A percentile compares a stretch with the other conserved stretches of the same genome.
phyloP scores from a whole-genome alignment of 257 asterid species.

The Nyctanthes arbortristis region DNA sequence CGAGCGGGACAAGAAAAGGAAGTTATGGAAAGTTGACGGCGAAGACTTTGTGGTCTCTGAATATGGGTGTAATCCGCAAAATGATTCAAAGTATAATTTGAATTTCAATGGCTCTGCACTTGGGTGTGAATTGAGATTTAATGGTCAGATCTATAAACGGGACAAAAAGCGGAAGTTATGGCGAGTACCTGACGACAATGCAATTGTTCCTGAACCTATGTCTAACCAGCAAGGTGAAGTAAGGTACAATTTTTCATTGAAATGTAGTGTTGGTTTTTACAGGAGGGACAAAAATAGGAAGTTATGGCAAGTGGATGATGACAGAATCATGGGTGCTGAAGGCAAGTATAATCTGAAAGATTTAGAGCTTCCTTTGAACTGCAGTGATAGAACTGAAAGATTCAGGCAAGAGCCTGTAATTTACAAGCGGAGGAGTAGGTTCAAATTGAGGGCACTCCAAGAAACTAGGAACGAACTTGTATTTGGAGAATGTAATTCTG shows the following conservation, averaged over 20 bases:
- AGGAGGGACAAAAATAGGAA: not conserved
- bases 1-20: slow-evolving; percentile 40
- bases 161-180: slow-evolving; percentile 36
- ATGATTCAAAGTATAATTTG: slow-evolving; percentile 13
- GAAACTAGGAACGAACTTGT: not conserved
- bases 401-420: not conserved
- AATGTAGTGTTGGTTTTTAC: not conserved
- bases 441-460: not conserved
- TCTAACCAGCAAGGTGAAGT: not conserved
- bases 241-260: not conserved
- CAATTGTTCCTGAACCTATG: slow-evolving; percentile 24
- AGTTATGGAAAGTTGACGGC: slow-evolving; percentile 29
- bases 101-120: slow-evolving; percentile 18
- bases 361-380: not conserved
- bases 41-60: slow-evolving; percentile 19
- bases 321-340: not conserved
- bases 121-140: slow-evolving; percentile 13
- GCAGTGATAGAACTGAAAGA: not conserved
- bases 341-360: too few species aligned
- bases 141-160: slow-evolving; percentile 27
- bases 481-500: slow-evolving; percentile 19
- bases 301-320: not conserved
- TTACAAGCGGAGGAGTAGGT: not conserved
- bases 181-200: slow-evolving; percentile 29
- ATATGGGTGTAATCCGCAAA: slow-evolving; percentile 19